Percentiles rank a stretch among this genome's conserved stretches.
Evolutionary conservation across 495 filamentous ascomycete genomes (phyloP).

Genomic region (Aspergillus ostianus): DNA sequence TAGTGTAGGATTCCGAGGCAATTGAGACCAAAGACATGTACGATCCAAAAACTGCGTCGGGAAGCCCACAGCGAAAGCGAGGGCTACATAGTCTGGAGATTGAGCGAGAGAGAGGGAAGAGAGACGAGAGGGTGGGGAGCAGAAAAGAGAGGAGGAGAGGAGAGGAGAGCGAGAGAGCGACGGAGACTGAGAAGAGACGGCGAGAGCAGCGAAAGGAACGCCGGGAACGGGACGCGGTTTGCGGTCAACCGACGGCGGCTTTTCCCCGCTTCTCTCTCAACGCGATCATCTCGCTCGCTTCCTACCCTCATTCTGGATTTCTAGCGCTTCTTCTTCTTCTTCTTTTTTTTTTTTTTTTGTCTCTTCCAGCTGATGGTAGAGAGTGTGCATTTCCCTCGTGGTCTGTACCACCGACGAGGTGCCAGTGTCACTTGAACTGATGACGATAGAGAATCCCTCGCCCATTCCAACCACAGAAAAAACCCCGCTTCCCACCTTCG

Average conservation of each 20-base stretch:
- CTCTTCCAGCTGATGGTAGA: too few relatives aligned
- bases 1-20: constrained; percentile 23
- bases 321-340: not conserved
- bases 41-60: constrained; percentile 27
- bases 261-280: not conserved
- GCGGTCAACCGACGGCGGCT: not conserved
- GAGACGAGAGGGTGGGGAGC: constrained; percentile 25
- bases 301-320: not conserved
- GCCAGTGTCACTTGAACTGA: not conserved
- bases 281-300: not conserved
- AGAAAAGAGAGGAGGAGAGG: constrained; percentile 20
- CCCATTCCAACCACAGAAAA: not conserved
- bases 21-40: constrained; percentile 25
- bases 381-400: not conserved
- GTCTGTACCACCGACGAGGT: not conserved
- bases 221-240: not conserved
- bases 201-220: not conserved
- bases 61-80: constrained; percentile 39
- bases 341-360: not conserved
- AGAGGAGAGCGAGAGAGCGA: constrained; percentile 17
- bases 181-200: not conserved
- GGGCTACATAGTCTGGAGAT: constrained; percentile 48
- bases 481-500: not conserved
- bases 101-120: constrained; percentile 34
- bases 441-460: not conserved